Evolutionary conservation across 2,329 filamentous ascomycete genomes (phyloP).

Genomic region (Didymella exigua): DNA sequence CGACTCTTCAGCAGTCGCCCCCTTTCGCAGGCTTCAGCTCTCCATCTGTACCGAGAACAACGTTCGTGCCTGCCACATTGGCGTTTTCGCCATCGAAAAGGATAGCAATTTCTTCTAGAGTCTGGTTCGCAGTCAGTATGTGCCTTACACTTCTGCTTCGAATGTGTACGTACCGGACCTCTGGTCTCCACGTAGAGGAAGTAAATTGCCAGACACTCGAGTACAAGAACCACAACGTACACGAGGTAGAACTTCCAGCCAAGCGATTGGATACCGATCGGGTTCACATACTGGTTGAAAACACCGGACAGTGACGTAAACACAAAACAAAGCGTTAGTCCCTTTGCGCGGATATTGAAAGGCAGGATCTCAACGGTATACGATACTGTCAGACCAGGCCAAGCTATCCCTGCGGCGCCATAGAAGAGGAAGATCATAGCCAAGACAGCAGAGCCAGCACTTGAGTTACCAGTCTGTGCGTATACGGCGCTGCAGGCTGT

Average conservation of each 20-base stretch:
- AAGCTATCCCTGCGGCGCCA: conserved; percentile 37
- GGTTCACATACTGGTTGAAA: conserved; percentile 65
- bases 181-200: conserved; percentile 35
- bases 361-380: conserved; percentile 58
- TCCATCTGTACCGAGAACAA: conserved; percentile 12
- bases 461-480: conserved; percentile 18
- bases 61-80: conserved; percentile 19
- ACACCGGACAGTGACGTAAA: conserved; percentile 62
- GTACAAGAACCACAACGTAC: conserved; percentile 34
- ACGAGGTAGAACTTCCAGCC: conserved; percentile 42
- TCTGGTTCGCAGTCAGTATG: conserved; percentile 5
- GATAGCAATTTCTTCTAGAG: conserved; percentile 27
- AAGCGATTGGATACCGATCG: conserved; percentile 33
- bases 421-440: conserved; percentile 58
- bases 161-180: conserved; percentile 21
- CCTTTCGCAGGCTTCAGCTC: background rate
- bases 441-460: conserved; percentile 52
- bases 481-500: conserved; percentile 32
- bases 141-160: background rate
- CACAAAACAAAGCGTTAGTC: conserved; percentile 52
- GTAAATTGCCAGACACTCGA: conserved; percentile 29
- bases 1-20: background rate
- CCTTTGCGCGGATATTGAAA: conserved; percentile 55
- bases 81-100: conserved; percentile 27
- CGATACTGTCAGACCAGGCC: conserved; percentile 58